A percentile compares a stretch with the other conserved stretches of the same genome.
phyloP scores from a whole-genome alignment of 257 asterid species.

The Nicotiana knightiana region DNA sequence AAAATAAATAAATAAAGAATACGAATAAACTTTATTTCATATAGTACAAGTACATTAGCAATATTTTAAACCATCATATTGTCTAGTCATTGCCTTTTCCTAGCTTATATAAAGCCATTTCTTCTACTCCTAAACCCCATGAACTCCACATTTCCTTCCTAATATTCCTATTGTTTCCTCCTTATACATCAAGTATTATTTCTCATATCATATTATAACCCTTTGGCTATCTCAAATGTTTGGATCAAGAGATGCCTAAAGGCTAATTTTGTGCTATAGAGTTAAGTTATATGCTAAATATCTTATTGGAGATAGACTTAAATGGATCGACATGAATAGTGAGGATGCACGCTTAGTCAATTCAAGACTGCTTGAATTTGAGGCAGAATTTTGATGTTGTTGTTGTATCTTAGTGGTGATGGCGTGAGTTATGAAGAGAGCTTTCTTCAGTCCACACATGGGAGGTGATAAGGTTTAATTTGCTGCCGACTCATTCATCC shows the following conservation, averaged over 20 bases:
- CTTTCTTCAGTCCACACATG: constrained; percentile 87
- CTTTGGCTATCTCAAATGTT: neutral
- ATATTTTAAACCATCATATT: constrained; percentile 14
- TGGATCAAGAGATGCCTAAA: neutral
- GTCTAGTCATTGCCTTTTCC: constrained; percentile 19
- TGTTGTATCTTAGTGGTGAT: neutral
- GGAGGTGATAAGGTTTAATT: constrained; percentile 65
- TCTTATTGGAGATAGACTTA: neutral
- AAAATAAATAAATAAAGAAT: neutral
- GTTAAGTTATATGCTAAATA: neutral
- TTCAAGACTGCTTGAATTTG: too few species aligned
- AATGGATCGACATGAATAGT: neutral
- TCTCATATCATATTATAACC: neutral
- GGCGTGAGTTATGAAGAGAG: constrained; percentile 44
- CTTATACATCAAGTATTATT: too few species aligned
- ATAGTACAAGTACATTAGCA: neutral
- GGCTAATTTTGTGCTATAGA: neutral
- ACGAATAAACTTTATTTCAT: constrained; percentile 11
- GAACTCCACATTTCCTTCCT: neutral
- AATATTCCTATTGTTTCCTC: too few species aligned
- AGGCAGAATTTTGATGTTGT: neutral
- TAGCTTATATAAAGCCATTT: constrained; percentile 37
- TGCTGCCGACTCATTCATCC: constrained; percentile 99
- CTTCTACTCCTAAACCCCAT: neutral
- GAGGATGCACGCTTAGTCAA: neutral